Conservation (phyloP, 768 basidiomycete species). For the Boletus speciosus region DNA sequence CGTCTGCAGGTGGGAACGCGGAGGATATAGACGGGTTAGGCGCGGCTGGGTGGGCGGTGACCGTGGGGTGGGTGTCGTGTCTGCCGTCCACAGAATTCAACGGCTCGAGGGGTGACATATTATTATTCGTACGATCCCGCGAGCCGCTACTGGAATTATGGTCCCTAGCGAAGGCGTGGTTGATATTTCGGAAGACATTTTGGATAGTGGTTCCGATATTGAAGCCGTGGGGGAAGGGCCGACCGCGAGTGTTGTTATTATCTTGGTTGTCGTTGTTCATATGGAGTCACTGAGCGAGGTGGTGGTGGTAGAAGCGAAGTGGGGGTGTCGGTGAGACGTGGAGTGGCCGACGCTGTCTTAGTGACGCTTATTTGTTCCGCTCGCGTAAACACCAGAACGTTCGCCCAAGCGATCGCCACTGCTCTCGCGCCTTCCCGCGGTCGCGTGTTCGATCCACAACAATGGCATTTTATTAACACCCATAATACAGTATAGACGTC, state of each 20-base stretch:
- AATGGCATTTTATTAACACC: not conserved
- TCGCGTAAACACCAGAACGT: constrained; percentile 34
- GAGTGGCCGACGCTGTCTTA: not conserved
- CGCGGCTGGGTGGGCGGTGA: not conserved
- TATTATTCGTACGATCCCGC: not conserved
- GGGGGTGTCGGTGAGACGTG: not conserved
- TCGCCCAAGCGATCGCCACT: constrained; percentile 4
- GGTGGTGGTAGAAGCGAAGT: constrained; percentile 14
- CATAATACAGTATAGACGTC: not conserved
- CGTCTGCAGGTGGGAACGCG: not conserved
- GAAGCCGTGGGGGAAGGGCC: constrained; percentile 17
- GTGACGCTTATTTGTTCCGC: constrained; percentile 21
- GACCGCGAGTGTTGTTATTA: constrained; percentile 3
- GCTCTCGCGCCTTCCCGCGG: too few relatives aligned
- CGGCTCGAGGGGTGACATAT: constrained; percentile 3
- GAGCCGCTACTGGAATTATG: not conserved
- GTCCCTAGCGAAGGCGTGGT: constrained; percentile 27
- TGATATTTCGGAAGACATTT: constrained; percentile 30
- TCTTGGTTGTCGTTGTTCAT: constrained; percentile 21
- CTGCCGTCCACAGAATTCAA: not conserved
- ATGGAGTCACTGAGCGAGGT: not conserved
- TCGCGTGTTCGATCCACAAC: constrained; percentile 15
- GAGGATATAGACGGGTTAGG: constrained; percentile 1
- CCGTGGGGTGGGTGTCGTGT: constrained; percentile 1
- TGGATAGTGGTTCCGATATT: constrained; percentile 27